A percentile compares a stretch with the other conserved stretches of the same genome.
These are phyloP conservation scores for Nannochloropsis gaditana DNA, from an alignment of 108 stramenopile species.

Conservation along the genomic window DNA sequence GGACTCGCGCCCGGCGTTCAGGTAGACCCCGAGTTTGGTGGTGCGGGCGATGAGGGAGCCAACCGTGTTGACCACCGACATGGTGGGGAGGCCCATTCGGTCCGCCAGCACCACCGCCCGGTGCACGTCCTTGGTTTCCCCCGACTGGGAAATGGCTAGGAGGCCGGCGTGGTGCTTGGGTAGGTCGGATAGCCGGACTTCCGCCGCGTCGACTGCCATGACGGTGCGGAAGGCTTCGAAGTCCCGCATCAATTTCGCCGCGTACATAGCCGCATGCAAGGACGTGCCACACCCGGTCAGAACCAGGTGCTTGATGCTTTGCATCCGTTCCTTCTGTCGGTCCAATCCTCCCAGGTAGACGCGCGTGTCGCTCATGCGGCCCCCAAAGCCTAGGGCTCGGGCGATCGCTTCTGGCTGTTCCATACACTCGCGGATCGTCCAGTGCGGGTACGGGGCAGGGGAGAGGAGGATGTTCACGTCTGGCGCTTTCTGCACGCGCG, in stretches of 20 bases:
- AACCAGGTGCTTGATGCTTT: constrained; percentile 40
- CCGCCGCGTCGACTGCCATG: constrained; percentile 79
- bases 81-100: constrained; percentile 59
- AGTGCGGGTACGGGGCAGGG: constrained; percentile 89
- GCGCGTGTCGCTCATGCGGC: constrained; percentile 46
- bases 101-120: constrained; percentile 52
- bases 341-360: constrained; percentile 69
- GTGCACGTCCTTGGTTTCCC: constrained; percentile 96
- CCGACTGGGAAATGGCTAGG: constrained; percentile 89
- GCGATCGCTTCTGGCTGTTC: constrained; percentile 97
- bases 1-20: constrained; percentile 96
- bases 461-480: constrained; percentile 68
- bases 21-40: constrained; percentile 94
- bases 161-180: constrained; percentile 62
- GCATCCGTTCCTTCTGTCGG: constrained; percentile 61
- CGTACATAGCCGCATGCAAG: constrained; percentile 84
- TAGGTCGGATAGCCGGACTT: constrained; percentile 75
- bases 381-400: constrained; percentile 77
- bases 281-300: constrained; percentile 91
- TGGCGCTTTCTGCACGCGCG: constrained; percentile 63
- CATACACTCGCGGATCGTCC: constrained; percentile 72
- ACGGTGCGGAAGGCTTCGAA: constrained; percentile 87
- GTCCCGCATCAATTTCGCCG: constrained; percentile 92
- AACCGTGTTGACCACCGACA: constrained; percentile 94
- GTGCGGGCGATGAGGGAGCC: constrained; percentile 88